These are phyloP conservation scores for Apiotrichum veenhuisii DNA, from an alignment of 1,284 basidiomycete genomes.

Conservation along the genomic window DNA sequence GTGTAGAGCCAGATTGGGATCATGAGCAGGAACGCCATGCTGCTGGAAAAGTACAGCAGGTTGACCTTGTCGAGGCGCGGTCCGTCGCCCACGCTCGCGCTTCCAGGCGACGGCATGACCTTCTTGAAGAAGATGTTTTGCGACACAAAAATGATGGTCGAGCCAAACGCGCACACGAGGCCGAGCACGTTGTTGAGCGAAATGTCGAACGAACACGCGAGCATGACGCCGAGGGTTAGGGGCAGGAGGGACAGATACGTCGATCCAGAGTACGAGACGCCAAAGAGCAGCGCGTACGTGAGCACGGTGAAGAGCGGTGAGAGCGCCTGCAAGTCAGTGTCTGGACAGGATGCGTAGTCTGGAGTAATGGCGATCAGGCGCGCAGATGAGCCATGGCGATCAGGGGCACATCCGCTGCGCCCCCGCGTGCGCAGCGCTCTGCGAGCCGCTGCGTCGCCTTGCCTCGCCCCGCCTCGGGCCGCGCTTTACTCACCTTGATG, in stretches of 20 bases:
- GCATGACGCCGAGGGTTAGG: slow-evolving; percentile 92
- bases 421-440: no score
- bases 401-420: no score
- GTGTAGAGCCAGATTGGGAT: slow-evolving; percentile 87
- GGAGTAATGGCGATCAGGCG: no score
- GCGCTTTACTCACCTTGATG: slow-evolving; percentile 71
- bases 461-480: background rate
- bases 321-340: slow-evolving; percentile 62
- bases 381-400: no score
- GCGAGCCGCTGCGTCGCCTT: no score
- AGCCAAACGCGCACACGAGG: slow-evolving; percentile 85
- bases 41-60: slow-evolving; percentile 89
- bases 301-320: slow-evolving; percentile 96
- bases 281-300: slow-evolving; percentile 86
- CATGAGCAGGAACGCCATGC: slow-evolving; percentile 91
- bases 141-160: slow-evolving; percentile 91
- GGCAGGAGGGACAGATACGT: slow-evolving; percentile 95
- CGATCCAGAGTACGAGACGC: slow-evolving; percentile 82
- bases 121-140: slow-evolving; percentile 99
- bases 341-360: no score
- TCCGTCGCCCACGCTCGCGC: slow-evolving; percentile 17
- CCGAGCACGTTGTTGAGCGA: slow-evolving; percentile 78
- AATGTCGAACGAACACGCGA: slow-evolving; percentile 90
- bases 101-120: slow-evolving; percentile 69
- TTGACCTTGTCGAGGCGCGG: slow-evolving; percentile 92